Evolutionary conservation across 208 protist genomes (phyloP), one percentile per base, ranked within the genome.

Genomic region (Acanthamoeba lenticulata): DNA sequence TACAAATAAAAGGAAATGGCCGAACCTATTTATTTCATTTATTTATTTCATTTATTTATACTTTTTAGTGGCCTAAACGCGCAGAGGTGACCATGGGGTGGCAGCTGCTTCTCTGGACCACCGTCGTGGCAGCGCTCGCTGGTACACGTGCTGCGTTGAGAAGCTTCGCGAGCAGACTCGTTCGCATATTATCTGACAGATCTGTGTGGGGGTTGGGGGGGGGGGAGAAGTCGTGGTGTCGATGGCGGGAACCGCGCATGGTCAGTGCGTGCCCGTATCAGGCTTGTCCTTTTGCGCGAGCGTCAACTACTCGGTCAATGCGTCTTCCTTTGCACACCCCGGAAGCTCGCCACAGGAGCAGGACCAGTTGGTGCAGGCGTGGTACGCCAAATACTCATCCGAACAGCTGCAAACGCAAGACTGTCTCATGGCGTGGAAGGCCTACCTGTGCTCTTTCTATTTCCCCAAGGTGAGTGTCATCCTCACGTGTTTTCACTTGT

Each of bases 241-340:
- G 62, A 27, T 34, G 62, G 9, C 62, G 29, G 62, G 52, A 60
- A 11, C 15, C 17, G 77, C 44, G 17, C 21, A 17, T 13, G 77
- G 77, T 9, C 77, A 86, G 44, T 91, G 85, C 55, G 55, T 91
- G 32, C 85, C 49, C 45, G 85, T 91, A 34, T 91, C 90, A 9
- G 90, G 90, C 24, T 36, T 93, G 40, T 32, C 45, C 0, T 93
- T 93, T 27, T 93, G 90, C 90, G 55, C 90, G 15, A 49, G 5
- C 7, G 90, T 93, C n/a, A 93, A 93, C 65, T 93, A 93, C 65
- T 29, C 36, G 32, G 49, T 74, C n/a, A 91, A 91, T 72, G 85
- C n/a, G 55, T 67, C 90, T 17, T 72, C 55, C 52, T 62, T 91
- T 29, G 85, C 85, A 32, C 29, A 72, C 11, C n/a, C 77, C 0